Base-by-base conservation (phyloP, 257 asterid genomes). In the Jacaranda copaia region DNA sequence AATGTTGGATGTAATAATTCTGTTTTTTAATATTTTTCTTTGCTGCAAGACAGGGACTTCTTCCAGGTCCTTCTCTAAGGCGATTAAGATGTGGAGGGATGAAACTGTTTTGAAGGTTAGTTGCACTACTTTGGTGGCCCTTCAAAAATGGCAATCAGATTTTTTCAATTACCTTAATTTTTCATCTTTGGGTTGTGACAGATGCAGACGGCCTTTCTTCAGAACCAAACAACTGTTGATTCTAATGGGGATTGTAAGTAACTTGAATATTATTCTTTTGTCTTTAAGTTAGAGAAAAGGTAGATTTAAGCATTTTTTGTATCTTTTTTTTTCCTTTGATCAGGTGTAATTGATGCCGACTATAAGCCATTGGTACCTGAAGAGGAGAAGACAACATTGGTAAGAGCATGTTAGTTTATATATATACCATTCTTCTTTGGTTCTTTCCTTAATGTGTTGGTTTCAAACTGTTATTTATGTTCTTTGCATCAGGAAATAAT, bases 51-150 rank as follows among this genome's bases (percentile, higher is more conserved):
- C 72, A 93, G 99, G 99, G 77, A 96, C 99, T 68, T 96, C 99
- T 74, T 83, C 97, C 5, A 90, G 98, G 84, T 96, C 99, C 49
- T 88, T 92, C 75, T 70, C 77, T 39, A 96, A 84, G 91, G 99
- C 88, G 13, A 89, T 90, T 82, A 96, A 88, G 85, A 93, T 96
- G 99, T 96, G 99, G 99, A 93, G 90, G 83, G 98, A 91, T 77
- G 99, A 96, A 80, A 88, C 92, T 4, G 46, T 90, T 51, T 55
- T 96, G 71, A 87, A 90, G 87, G 99, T 93, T 38, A 49, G 87
- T 75, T 73, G 68, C 56, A 9, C 38, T 42, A 35, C 8, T 68
- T 53, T 68, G 48, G 73, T 53, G 42, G 53, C 25, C 72, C 32
- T 25, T 0, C 18, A 40, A 5, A 35, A 48, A 61, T 35, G 36